Base-by-base conservation (phyloP, 163 green algal genomes). In the Picocystis sp. region DNA sequence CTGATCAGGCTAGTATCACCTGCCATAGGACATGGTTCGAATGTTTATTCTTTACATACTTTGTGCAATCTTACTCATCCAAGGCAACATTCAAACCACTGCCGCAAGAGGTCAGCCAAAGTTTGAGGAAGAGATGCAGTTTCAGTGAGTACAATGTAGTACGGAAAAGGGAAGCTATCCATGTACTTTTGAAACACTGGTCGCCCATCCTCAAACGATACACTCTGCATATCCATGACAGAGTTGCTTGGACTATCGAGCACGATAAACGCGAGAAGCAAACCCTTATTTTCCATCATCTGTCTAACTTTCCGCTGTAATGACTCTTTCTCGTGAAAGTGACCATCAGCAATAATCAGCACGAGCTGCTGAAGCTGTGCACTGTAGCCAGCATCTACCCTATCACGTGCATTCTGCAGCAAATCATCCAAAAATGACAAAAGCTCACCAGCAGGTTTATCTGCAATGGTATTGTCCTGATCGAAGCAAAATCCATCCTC, bases 151-250 rank as follows among this genome's bases (percentile, higher is more conserved):
- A 98, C 61, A 34, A 94, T 83, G 76, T 99, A 97, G 67, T 83
- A 93, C 0, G 90, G 90, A 59, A 98, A 99, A 11, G 91, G 90
- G 65, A 99, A 99, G 47, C 66, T 81, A 66, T 99, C 89, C 57
- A 99, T 66, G 76, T 99, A 99, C 50, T 78, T 81, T 19, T 62
- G 76, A 64, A 97, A 94, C 19, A 78, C 71, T 1, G 91, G 89
- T 66, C 84, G 82, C 48, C 90, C 89, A 33, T 58, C 67, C n/a
- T 65, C 60, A 63, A 96, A 96, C 21, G 56, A 72, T 25, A 96
- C 84, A 9, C 63, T 80, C 73, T 92, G 74, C 70, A 82, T 66
- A 50, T 81, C 67, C 25, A 76, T 42, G 53, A 84, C 66, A 12
- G 71, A 84, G 22, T 72, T 72, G 17, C 65, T 50, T 1, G 76